These are phyloP conservation scores for Syncephalastrum monosporum DNA, from an alignment of 371 early-diverging fungal genomes.

Conservation along the genomic window DNA sequence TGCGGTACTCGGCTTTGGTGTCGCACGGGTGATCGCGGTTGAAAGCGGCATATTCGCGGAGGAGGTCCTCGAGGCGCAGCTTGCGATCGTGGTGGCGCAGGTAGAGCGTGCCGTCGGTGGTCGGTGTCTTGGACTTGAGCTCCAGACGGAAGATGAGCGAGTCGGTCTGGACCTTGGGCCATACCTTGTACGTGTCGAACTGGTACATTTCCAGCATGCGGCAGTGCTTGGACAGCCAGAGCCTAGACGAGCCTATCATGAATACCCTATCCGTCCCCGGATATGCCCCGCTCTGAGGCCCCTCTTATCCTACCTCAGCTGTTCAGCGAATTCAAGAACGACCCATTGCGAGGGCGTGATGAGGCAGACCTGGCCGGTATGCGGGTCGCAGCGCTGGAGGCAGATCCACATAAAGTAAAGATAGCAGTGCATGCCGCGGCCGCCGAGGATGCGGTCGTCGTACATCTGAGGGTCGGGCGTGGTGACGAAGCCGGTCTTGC, in stretches of 20 bases:
- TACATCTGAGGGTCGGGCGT: slow-evolving; percentile 57
- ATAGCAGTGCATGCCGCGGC: slow-evolving; percentile 44
- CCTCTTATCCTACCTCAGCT: slow-evolving; percentile 32
- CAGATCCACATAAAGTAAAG: slow-evolving; percentile 51
- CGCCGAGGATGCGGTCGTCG: slow-evolving; percentile 49
- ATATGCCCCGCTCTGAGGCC: too few relatives aligned
- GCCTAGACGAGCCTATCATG: slow-evolving; percentile 18
- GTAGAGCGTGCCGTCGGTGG: slow-evolving; percentile 18
- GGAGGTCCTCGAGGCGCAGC: slow-evolving; percentile 15
- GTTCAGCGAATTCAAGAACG: slow-evolving; percentile 58
- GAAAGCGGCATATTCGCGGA: slow-evolving; percentile 23
- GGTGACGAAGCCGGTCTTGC: slow-evolving; percentile 61
- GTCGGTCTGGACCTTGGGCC: slow-evolving; percentile 66
- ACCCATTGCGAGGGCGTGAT: slow-evolving; percentile 69
- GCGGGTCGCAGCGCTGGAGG: slow-evolving; percentile 39
- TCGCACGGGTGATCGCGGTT: slow-evolving; percentile 1
- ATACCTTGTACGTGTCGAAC: slow-evolving; percentile 68
- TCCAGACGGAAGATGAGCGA: slow-evolving; percentile 60
- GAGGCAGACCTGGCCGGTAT: slow-evolving; percentile 36
- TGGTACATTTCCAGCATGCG: slow-evolving; percentile 56
- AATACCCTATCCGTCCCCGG: too few relatives aligned
- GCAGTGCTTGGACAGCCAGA: slow-evolving; percentile 60
- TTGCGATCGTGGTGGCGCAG: slow-evolving; percentile 44
- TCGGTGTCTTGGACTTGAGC: background rate
- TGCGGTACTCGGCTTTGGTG: slow-evolving; percentile 3